A percentile compares a stretch with the other conserved stretches of the same genome.
Evolutionary conservation across 306 rosid genomes (phyloP).

Genomic region (Erythrophleum fordii): DNA sequence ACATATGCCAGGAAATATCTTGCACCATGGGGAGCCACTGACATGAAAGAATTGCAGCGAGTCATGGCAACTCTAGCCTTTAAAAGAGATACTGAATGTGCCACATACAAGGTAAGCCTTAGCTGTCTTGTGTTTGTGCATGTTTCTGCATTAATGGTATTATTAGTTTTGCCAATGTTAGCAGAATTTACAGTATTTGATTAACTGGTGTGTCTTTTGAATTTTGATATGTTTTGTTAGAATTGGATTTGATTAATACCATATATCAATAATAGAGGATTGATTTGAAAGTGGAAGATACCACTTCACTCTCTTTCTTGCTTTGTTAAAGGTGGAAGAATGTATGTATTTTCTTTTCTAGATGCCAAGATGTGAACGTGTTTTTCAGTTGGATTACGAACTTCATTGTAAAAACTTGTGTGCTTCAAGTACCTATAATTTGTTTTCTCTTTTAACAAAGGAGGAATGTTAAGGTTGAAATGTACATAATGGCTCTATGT

Average conservation of each 20-base stretch:
- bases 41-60: conserved; percentile 94
- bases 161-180: neutral
- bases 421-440: neutral
- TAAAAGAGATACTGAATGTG: conserved; percentile 84
- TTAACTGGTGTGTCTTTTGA: conserved; percentile 2
- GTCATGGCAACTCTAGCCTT: conserved; percentile 88
- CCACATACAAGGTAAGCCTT: conserved; percentile 82
- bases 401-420: neutral
- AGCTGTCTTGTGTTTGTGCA: neutral
- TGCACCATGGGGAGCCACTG: conserved; percentile 87
- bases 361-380: neutral
- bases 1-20: conserved; percentile 93
- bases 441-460: neutral
- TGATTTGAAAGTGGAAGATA: neutral
- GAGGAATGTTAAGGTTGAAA: conserved; percentile 23
- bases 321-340: neutral
- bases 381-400: neutral
- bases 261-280: neutral
- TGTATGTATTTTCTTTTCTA: neutral
- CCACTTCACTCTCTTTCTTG: neutral
- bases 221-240: neutral
- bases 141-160: neutral
- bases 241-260: neutral
- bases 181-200: neutral
- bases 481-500: conserved; percentile 30